Evolutionary conservation across 2,329 filamentous ascomycete species (phyloP).

Genomic region (Aurifilum marmelostoma): DNA sequence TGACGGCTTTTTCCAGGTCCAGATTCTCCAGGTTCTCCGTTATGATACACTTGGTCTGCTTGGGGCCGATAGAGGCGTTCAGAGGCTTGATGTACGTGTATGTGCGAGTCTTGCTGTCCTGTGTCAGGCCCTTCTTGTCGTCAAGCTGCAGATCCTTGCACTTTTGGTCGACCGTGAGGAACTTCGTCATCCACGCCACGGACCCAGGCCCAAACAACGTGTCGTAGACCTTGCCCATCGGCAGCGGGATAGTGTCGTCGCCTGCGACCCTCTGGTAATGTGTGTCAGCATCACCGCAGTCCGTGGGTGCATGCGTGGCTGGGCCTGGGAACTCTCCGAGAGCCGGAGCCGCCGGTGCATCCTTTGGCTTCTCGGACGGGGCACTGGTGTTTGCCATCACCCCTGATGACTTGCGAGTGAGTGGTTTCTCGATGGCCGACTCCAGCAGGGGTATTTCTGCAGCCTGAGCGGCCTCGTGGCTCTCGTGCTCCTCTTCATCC

Average conservation of each 20-base stretch:
- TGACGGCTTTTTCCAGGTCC: slow-evolving; percentile 85
- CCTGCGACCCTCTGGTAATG: slow-evolving; percentile 87
- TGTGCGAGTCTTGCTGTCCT: slow-evolving; percentile 73
- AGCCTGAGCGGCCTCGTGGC: slow-evolving; percentile 58
- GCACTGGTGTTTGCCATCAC: slow-evolving; percentile 49
- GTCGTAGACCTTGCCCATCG: slow-evolving; percentile 88
- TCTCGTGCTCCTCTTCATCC: slow-evolving; percentile 76
- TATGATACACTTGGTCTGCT: slow-evolving; percentile 91
- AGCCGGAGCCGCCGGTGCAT: slow-evolving; percentile 47
- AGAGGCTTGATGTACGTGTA: slow-evolving; percentile 94
- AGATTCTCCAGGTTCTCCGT: slow-evolving; percentile 81
- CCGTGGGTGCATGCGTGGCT: slow-evolving; percentile 78
- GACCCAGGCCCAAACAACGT: slow-evolving; percentile 85
- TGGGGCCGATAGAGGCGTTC: slow-evolving; percentile 81
- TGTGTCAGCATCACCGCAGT: slow-evolving; percentile 75
- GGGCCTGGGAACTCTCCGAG: slow-evolving; percentile 80
- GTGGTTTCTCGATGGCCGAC: slow-evolving; percentile 62
- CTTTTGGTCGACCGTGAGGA: slow-evolving; percentile 85
- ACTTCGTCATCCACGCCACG: slow-evolving; percentile 80
- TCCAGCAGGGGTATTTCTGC: slow-evolving; percentile 50
- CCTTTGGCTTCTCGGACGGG: slow-evolving; percentile 53
- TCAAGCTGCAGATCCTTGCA: slow-evolving; percentile 85
- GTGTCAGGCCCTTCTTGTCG: slow-evolving; percentile 76
- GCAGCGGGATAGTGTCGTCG: slow-evolving; percentile 84
- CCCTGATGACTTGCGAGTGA: slow-evolving; percentile 74